Conservation (phyloP, 164 flowering plant genomes). For the Sextonia rubra region DNA sequence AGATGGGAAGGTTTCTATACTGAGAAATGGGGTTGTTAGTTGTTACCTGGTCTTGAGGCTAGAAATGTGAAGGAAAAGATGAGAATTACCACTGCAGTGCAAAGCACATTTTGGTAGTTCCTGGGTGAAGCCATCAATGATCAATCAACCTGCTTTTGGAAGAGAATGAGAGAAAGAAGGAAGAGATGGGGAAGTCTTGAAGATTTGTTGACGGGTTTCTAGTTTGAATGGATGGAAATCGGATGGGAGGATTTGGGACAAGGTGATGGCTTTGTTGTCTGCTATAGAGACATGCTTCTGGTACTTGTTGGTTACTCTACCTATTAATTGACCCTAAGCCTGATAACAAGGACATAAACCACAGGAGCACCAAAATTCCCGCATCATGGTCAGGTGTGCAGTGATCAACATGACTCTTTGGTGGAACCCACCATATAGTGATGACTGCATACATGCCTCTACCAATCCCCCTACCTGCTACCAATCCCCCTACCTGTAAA, state of each 20-base stretch:
- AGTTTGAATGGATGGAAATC: background rate
- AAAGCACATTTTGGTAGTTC: slow-evolving; percentile 14
- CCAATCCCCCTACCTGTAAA: too few relatives aligned
- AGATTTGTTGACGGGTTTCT: background rate
- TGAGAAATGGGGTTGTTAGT: slow-evolving; percentile 9
- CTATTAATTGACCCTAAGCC: background rate
- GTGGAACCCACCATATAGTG: too few relatives aligned
- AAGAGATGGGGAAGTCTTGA: background rate
- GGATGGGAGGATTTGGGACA: slow-evolving; percentile 12
- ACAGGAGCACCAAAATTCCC: too few relatives aligned
- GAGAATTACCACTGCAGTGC: slow-evolving; percentile 20
- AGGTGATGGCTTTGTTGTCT: slow-evolving; percentile 15
- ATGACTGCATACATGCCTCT: too few relatives aligned
- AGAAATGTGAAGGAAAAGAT: slow-evolving; percentile 26
- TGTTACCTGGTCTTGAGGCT: slow-evolving; percentile 34
- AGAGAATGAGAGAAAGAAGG: background rate
- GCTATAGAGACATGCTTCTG: slow-evolving; percentile 29
- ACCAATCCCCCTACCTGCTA: too few relatives aligned
- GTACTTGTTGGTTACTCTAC: background rate
- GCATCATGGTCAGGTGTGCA: too few relatives aligned
- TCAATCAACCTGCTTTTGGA: background rate
- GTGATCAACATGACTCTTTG: background rate
- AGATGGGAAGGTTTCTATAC: background rate
- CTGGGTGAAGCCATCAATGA: slow-evolving; percentile 30
- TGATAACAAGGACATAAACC: too few relatives aligned